phyloP scores from a whole-genome alignment of 164 flowering plant species.

The Paratinospora sagittata region DNA sequence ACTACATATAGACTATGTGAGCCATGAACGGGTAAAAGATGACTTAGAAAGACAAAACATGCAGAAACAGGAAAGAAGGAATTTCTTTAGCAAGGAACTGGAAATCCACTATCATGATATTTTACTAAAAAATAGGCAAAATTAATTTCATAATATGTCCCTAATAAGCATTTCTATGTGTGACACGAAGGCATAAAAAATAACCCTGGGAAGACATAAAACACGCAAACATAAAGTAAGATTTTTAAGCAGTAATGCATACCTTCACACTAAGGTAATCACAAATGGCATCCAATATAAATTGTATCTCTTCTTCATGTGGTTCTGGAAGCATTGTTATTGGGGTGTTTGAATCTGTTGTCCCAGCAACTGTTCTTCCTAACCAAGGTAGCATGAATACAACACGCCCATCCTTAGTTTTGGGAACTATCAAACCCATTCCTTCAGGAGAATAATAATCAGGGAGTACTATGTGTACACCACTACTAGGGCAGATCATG shows the following conservation, averaged over 20 bases:
- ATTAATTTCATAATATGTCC: too few relatives aligned
- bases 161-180: too few relatives aligned
- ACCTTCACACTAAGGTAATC: constrained; percentile 98
- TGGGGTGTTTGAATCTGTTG: constrained; percentile 79
- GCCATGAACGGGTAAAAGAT: too few relatives aligned
- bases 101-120: background rate
- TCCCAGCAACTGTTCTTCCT: constrained; percentile 95
- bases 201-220: background rate
- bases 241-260: constrained; percentile 2
- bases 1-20: too few relatives aligned
- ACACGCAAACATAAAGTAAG: background rate
- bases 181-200: background rate
- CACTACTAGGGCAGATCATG: constrained; percentile 96
- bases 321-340: constrained; percentile 95
- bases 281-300: constrained; percentile 85
- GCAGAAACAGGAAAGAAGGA: background rate
- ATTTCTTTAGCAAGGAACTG: background rate
- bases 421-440: constrained; percentile 98
- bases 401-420: constrained; percentile 98
- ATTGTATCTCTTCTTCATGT: constrained; percentile 94
- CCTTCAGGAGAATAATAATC: constrained; percentile 99
- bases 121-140: background rate
- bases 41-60: too few relatives aligned
- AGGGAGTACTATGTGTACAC: constrained; percentile 93
- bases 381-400: constrained; percentile 99